These are phyloP conservation scores for Fusarium goolgardi DNA, from an alignment of 2,329 filamentous ascomycete genomes.

Conservation along the genomic window DNA sequence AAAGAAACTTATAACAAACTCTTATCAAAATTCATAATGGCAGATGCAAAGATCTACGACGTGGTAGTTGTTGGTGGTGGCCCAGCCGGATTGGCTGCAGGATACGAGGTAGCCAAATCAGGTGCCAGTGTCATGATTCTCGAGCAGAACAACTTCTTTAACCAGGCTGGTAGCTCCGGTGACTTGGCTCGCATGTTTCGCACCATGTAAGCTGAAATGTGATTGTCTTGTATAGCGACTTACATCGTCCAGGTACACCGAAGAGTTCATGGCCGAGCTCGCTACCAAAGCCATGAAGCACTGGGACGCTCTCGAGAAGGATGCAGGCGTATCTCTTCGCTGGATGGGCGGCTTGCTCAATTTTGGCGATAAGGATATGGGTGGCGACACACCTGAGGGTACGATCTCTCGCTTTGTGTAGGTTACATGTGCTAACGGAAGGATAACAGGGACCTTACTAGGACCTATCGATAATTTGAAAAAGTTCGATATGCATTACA, in stretches of 20 bases:
- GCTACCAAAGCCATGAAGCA: conserved; percentile 23
- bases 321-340: conserved; percentile 25
- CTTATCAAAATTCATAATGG: not conserved
- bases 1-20: accelerated
- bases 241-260: conserved; percentile 18
- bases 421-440: accelerated
- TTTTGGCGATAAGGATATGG: conserved; percentile 23
- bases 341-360: conserved; percentile 39
- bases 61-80: conserved; percentile 28
- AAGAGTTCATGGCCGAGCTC: conserved; percentile 31
- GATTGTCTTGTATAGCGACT: not conserved
- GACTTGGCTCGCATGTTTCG: conserved; percentile 33
- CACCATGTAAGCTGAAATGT: conserved; percentile 3
- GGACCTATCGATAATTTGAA: conserved; percentile 9
- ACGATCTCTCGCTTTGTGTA: not conserved
- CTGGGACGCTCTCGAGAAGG: conserved; percentile 31
- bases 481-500: conserved; percentile 14
- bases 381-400: conserved; percentile 16
- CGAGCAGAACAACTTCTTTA: conserved; percentile 34
- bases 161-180: conserved; percentile 25
- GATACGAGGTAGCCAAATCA: conserved; percentile 32
- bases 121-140: conserved; percentile 24
- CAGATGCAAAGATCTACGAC: conserved; percentile 7
- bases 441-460: not conserved
- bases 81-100: conserved; percentile 27